phyloP scores from a whole-genome alignment of 495 filamentous ascomycete species.

The Podospora pseudoanserina region DNA sequence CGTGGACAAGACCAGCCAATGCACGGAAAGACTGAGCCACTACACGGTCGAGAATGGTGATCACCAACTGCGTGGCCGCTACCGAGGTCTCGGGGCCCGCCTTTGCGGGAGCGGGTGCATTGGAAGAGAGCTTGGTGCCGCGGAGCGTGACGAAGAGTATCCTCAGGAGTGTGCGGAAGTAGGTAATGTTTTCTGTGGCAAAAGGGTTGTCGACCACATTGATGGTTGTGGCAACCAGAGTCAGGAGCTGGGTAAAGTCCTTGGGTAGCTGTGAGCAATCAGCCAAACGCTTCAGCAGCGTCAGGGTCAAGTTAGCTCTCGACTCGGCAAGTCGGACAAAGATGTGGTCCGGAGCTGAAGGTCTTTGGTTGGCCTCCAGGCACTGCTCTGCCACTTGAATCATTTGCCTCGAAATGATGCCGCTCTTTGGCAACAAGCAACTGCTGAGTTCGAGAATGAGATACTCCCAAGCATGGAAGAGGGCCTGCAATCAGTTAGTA shows the following conservation, averaged over 20 bases:
- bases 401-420: slow-evolving; percentile 59
- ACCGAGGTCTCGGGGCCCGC: slow-evolving; percentile 28
- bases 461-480: slow-evolving; percentile 86
- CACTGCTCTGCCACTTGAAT: slow-evolving; percentile 67
- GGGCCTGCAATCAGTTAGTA: slow-evolving; percentile 49
- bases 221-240: slow-evolving; percentile 64
- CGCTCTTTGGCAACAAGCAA: slow-evolving; percentile 57
- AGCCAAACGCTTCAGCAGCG: slow-evolving; percentile 71
- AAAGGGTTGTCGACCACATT: slow-evolving; percentile 61
- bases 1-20: slow-evolving; percentile 70
- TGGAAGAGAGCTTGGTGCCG: slow-evolving; percentile 38
- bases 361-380: slow-evolving; percentile 63
- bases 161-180: slow-evolving; percentile 78
- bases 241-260: slow-evolving; percentile 61
- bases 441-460: slow-evolving; percentile 79
- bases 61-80: slow-evolving; percentile 50
- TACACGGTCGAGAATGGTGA: slow-evolving; percentile 70
- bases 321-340: slow-evolving; percentile 68
- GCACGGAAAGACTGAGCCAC: slow-evolving; percentile 80
- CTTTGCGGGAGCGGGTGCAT: slow-evolving; percentile 22
- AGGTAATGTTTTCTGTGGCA: slow-evolving; percentile 57
- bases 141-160: slow-evolving; percentile 80
- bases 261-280: slow-evolving; percentile 55
- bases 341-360: slow-evolving; percentile 63
- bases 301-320: slow-evolving; percentile 70